Percentiles rank a stretch among this genome's conserved stretches.
Evolutionary conservation across 108 stramenopile genomes (phyloP).

Genomic region (Craspedostauros australis): DNA sequence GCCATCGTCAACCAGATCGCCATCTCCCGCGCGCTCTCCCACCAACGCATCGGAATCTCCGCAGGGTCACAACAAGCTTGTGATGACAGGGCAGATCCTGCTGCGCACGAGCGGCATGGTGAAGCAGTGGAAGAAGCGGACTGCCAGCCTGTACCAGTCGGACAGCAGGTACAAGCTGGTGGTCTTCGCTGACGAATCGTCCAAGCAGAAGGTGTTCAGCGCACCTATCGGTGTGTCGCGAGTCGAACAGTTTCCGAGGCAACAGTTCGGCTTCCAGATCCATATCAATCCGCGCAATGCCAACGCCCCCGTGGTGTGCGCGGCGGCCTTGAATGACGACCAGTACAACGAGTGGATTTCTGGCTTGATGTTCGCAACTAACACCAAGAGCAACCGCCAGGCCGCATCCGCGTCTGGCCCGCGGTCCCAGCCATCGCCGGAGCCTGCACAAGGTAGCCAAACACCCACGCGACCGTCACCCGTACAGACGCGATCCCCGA

Average conservation of each 20-base stretch:
- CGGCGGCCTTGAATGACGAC: constrained; percentile 19
- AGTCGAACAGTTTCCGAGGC: constrained; percentile 29
- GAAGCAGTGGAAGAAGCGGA: constrained; percentile 27
- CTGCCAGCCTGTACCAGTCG: constrained; percentile 7
- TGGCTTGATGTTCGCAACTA: too few relatives aligned
- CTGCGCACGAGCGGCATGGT: constrained; percentile 18
- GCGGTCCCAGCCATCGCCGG: too few relatives aligned
- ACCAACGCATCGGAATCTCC: background rate
- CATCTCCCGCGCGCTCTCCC: background rate
- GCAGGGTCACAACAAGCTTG: background rate
- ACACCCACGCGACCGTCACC: too few relatives aligned
- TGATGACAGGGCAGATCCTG: constrained; percentile 19
- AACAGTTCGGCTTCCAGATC: constrained; percentile 30
- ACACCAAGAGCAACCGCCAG: too few relatives aligned
- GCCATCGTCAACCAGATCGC: constrained; percentile 1
- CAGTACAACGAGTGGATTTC: constrained; percentile 41
- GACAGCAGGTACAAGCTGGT: constrained; percentile 23
- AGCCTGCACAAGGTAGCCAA: too few relatives aligned
- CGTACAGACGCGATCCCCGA: too few relatives aligned
- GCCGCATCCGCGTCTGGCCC: too few relatives aligned
- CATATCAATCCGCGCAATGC: constrained; percentile 23
- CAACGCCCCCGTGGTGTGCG: constrained; percentile 26
- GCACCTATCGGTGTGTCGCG: constrained; percentile 25
- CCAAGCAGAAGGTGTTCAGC: constrained; percentile 15
- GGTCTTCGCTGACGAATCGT: constrained; percentile 4